These are phyloP conservation scores for Lachnellula occidentalis DNA, from an alignment of 2,329 filamentous ascomycete species.

Conservation along the genomic window DNA sequence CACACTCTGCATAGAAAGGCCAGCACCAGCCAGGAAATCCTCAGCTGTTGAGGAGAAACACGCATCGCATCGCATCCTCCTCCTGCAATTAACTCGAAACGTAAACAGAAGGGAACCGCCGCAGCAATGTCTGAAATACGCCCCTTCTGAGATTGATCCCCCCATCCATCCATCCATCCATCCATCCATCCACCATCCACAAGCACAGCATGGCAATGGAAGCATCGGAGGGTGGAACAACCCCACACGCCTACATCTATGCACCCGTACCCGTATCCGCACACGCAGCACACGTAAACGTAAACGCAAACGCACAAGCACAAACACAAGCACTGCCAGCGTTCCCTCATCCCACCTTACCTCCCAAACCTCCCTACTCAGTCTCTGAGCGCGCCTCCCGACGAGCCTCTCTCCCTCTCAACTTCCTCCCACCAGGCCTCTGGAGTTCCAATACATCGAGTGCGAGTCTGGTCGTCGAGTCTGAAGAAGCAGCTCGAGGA, in stretches of 20 bases:
- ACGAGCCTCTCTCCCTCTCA: slow-evolving; percentile 29
- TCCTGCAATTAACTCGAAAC: slow-evolving; percentile 19
- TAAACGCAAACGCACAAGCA: no score
- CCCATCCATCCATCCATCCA: background rate
- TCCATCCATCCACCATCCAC: background rate
- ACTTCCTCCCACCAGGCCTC: slow-evolving; percentile 28
- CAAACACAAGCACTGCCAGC: slow-evolving; percentile 9
- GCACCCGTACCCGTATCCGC: no score
- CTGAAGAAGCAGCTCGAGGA: slow-evolving; percentile 30
- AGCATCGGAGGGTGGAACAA: slow-evolving; percentile 12
- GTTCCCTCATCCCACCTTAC: slow-evolving; percentile 16
- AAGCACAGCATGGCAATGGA: slow-evolving; percentile 24
- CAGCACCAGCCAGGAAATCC: slow-evolving; percentile 3
- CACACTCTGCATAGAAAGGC: slow-evolving; percentile 7
- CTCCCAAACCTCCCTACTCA: slow-evolving; percentile 19
- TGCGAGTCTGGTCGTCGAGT: slow-evolving; percentile 29
- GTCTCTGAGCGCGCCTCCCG: slow-evolving; percentile 19
- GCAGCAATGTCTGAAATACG: slow-evolving; percentile 16
- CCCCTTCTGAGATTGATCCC: slow-evolving; percentile 11
- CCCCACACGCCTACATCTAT: slow-evolving; percentile 7
- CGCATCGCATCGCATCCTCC: slow-evolving; percentile 2
- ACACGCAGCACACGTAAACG: no score
- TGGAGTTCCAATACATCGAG: slow-evolving; percentile 30
- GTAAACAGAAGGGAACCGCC: slow-evolving; percentile 4
- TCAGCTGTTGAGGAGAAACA: slow-evolving; percentile 8